These are phyloP conservation scores for Aspergillus kassunensis DNA, from an alignment of 495 filamentous ascomycete genomes.

Conservation along the genomic window DNA sequence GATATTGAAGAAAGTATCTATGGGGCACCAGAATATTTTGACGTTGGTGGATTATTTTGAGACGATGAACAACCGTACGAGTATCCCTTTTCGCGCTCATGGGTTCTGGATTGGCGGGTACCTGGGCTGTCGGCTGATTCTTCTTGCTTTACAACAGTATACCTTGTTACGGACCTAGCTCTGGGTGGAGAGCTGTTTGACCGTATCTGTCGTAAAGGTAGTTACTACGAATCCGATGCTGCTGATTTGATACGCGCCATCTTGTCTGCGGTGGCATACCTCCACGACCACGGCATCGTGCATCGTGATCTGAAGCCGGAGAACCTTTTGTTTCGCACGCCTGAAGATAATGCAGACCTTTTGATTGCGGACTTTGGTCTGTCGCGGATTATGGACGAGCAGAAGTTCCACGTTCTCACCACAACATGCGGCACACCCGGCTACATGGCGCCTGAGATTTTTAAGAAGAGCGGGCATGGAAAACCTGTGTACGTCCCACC, in stretches of 20 bases:
- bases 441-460: constrained; percentile 89
- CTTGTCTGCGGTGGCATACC: constrained; percentile 93
- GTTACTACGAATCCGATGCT: constrained; percentile 95
- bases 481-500: constrained; percentile 63
- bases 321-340: constrained; percentile 53
- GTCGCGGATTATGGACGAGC: constrained; percentile 96
- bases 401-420: constrained; percentile 95
- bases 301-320: constrained; percentile 73
- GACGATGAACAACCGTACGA: constrained; percentile 92
- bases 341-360: constrained; percentile 60
- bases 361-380: constrained; percentile 96
- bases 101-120: not conserved
- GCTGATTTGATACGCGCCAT: constrained; percentile 93
- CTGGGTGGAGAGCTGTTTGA: constrained; percentile 97
- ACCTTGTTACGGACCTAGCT: constrained; percentile 95
- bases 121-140: not conserved
- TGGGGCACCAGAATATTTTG: constrained; percentile 97
- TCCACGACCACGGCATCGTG: constrained; percentile 97
- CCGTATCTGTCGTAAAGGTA: constrained; percentile 96
- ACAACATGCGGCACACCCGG: constrained; percentile 97
- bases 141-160: constrained; percentile 50
- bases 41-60: constrained; percentile 99
- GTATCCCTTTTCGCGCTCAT: not conserved
- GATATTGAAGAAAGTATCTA: constrained; percentile 90
- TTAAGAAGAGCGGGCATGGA: constrained; percentile 73